Percentiles rank a stretch among this genome's conserved stretches.
Conservation (phyloP, 2,329 filamentous ascomycete genomes). For the Pseudocercospora eumusae region DNA sequence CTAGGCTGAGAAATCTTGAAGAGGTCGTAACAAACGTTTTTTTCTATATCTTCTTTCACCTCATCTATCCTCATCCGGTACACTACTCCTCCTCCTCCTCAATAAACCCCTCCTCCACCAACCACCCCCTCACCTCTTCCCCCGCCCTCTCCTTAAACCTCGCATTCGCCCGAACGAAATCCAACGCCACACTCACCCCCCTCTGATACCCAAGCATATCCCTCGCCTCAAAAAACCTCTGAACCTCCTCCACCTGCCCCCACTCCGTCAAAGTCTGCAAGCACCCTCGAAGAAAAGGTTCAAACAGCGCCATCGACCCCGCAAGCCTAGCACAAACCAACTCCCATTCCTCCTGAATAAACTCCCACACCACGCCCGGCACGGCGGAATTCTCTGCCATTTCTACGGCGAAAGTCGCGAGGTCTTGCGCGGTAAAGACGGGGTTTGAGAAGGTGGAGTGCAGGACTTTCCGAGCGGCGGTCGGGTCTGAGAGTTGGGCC, state of each 20-base stretch:
- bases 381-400: background rate
- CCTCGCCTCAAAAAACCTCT: constrained; percentile 9
- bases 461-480: background rate
- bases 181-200: constrained; percentile 6
- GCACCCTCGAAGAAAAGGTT: constrained; percentile 4
- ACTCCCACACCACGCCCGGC: background rate
- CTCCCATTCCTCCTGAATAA: background rate
- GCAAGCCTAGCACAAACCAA: background rate
- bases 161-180: constrained; percentile 8
- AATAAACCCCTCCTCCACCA: background rate
- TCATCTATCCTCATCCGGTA: too few species aligned
- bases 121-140: constrained; percentile 9
- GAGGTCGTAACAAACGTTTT: too few species aligned
- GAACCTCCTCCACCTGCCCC: background rate
- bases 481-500: background rate
- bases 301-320: constrained; percentile 11
- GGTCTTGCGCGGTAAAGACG: background rate
- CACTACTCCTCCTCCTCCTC: background rate
- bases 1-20: too few species aligned
- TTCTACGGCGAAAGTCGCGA: background rate
- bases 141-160: constrained; percentile 4
- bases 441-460: background rate
- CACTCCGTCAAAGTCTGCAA: constrained; percentile 3
- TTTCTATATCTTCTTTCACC: too few species aligned
- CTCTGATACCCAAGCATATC: constrained; percentile 10